Percentiles rank a stretch among this genome's conserved stretches.
These are phyloP conservation scores for Mytilinidion resinicola DNA, from an alignment of 495 filamentous ascomycete genomes.

Conservation along the genomic window DNA sequence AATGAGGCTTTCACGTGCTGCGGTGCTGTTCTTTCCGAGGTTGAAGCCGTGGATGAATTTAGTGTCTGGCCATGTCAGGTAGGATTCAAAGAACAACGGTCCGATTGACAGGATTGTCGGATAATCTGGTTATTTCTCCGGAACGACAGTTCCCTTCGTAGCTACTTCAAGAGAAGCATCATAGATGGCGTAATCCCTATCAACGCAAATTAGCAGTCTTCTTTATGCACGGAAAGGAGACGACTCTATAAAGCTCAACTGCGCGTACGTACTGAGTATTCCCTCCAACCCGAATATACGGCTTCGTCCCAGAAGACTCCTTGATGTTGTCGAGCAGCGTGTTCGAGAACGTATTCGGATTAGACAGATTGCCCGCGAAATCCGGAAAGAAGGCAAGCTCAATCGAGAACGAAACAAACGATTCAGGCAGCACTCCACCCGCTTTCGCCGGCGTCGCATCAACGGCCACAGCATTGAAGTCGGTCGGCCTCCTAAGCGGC, in stretches of 20 bases:
- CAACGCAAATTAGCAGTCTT: background rate
- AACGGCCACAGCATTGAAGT: background rate
- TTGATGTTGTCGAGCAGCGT: constrained; percentile 50
- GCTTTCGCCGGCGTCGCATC: background rate
- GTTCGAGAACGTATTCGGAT: constrained; percentile 53
- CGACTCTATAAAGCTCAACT: background rate
- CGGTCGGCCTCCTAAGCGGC: background rate
- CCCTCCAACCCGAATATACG: constrained; percentile 54
- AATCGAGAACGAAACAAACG: constrained; percentile 55
- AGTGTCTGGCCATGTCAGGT: constrained; percentile 50
- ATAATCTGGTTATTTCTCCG: constrained; percentile 50
- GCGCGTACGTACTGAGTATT: constrained; percentile 52
- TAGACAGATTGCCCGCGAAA: constrained; percentile 48
- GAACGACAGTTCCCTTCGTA: constrained; percentile 49
- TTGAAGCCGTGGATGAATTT: constrained; percentile 63
- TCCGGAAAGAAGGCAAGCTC: constrained; percentile 59
- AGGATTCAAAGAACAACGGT: constrained; percentile 60
- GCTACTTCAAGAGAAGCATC: constrained; percentile 48
- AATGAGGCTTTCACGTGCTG: constrained; percentile 46
- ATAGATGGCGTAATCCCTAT: constrained; percentile 53
- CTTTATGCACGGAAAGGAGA: constrained; percentile 9
- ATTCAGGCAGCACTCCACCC: constrained; percentile 37
- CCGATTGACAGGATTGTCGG: constrained; percentile 57
- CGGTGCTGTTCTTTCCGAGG: constrained; percentile 50
- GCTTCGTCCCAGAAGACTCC: constrained; percentile 44